Base-by-base conservation (phyloP, 148 eudicot genomes). In the Selenicereus undatus region DNA sequence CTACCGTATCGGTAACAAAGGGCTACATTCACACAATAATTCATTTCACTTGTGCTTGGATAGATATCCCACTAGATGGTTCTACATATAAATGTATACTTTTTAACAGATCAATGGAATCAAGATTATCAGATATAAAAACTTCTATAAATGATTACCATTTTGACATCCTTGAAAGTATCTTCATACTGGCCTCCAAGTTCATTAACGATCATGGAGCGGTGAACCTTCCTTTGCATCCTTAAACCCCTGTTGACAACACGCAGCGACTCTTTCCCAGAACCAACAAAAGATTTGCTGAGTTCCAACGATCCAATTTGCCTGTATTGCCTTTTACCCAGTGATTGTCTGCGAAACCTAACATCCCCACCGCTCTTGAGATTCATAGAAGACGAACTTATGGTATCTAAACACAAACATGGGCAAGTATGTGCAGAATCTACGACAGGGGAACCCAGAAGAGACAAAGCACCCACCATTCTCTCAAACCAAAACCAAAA, bases 101-200 rank as follows among this genome's bases (percentile, higher is more conserved):
- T 39, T 39, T 39, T 39, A 39, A 39, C 43, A 39, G 27, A 30
- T 43, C 20, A 71, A 70, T 6, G 8, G 22, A 42, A 48, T 8
- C 43, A 65, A 74, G 77, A 45, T 24, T 60, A 58, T 8, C 30
- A 74, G 12, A 42, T 32, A 52, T 13, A n/a, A 42, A 64, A 50
- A 22, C 20, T 6, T 32, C 9, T 29, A 21, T 52, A 39, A 30
- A 43, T 48, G n/a, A 84, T 89, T 90, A 96, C 99, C 82, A 81
- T 62, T 84, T 94, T 92, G 71, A 97, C 97, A 85, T 97, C 99
- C 73, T 83, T 94, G 43, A 94, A 97, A 76, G 76, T 87, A 62
- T 97, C 99, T 29, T 97, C 99, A 81, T 97, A 97, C 74, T 97
- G 98, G 11, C 98, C 99, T 26, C 83, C 99, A 76, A 96, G 77